Evolutionary conservation across 176 grass and related monocot species (phyloP).

Genomic region (Carex pumila): DNA sequence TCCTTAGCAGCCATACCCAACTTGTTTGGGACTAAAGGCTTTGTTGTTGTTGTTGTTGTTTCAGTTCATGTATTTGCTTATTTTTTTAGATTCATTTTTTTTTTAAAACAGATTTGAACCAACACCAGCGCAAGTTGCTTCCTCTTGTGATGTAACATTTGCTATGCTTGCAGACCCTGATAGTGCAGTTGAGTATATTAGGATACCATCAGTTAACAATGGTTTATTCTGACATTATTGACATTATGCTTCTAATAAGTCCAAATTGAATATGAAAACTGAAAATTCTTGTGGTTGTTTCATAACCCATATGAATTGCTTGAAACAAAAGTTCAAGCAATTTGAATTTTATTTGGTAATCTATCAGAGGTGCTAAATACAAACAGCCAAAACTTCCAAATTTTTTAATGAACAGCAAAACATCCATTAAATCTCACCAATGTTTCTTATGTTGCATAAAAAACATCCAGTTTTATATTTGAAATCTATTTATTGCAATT

Average conservation of each 20-base stretch:
- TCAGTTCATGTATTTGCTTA: not conserved
- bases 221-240: not conserved
- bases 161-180: constrained; percentile 79
- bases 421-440: not conserved
- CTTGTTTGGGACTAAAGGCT: no score
- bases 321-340: not conserved
- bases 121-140: constrained; percentile 58
- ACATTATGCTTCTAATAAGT: not conserved
- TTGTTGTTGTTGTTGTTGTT: no score
- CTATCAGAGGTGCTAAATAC: not conserved
- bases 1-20: no score
- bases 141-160: constrained; percentile 75
- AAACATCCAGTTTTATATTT: not conserved
- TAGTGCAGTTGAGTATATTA: constrained; percentile 39
- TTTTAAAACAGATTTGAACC: constrained; percentile 48
- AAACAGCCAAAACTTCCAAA: not conserved
- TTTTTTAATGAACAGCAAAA: not conserved
- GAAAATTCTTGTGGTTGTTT: not conserved
- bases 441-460: not conserved
- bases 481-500: not conserved
- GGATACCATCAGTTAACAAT: not conserved
- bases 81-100: not conserved
- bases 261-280: not conserved
- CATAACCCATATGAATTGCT: not conserved
- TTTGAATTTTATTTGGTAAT: not conserved